These are phyloP conservation scores for Lagerstroemia speciosa DNA, from an alignment of 345 rosid species.

Conservation along the genomic window DNA sequence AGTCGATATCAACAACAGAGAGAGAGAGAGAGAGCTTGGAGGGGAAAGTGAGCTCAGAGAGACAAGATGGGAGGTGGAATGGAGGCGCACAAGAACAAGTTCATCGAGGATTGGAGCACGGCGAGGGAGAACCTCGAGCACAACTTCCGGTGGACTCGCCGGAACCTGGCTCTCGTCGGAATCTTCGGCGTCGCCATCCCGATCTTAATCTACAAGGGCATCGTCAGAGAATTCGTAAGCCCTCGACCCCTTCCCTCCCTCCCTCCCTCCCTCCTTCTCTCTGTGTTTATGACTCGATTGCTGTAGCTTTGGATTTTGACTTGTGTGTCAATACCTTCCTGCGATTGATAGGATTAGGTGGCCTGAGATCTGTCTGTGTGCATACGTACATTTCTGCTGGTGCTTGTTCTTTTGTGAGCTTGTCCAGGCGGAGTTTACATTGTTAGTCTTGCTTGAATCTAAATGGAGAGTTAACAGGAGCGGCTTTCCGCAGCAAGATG, in stretches of 20 bases:
- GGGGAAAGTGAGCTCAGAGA: neutral
- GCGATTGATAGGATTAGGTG: neutral
- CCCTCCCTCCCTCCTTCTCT: conserved; percentile 1
- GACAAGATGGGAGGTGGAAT: conserved; percentile 42
- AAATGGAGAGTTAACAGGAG: neutral
- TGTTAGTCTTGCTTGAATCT: neutral
- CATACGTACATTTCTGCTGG: neutral
- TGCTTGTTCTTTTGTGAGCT: neutral
- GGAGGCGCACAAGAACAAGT: conserved; percentile 84
- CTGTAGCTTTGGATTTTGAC: neutral
- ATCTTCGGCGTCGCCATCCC: conserved; percentile 87
- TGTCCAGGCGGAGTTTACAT: too few species aligned
- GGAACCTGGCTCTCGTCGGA: conserved; percentile 80
- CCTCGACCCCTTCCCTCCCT: neutral
- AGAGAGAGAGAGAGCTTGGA: neutral
- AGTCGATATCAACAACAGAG: neutral
- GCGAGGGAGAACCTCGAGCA: conserved; percentile 85
- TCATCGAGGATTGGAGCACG: conserved; percentile 84
- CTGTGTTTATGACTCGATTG: conserved; percentile 3
- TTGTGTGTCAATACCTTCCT: neutral
- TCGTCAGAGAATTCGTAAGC: conserved; percentile 70
- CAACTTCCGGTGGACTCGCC: conserved; percentile 94
- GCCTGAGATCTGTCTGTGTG: neutral
- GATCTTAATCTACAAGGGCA: conserved; percentile 71
- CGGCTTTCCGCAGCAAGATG: neutral